Evolutionary conservation across 495 filamentous ascomycete genomes (phyloP), one percentile per base, ranked within the genome.

Genomic region (Hypoxylon lienhwacheense): DNA sequence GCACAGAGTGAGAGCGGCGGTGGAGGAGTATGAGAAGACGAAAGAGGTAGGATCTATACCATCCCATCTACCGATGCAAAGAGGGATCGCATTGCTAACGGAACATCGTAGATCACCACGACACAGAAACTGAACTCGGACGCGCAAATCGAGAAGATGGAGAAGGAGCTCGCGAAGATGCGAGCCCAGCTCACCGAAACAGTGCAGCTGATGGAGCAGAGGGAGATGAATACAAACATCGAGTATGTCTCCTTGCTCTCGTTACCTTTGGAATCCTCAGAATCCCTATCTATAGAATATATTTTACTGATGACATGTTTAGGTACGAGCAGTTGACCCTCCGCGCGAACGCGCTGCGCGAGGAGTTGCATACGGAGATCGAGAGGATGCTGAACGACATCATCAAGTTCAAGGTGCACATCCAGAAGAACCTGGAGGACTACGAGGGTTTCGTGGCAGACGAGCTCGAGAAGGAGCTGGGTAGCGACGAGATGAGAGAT

Each of bases 401-500:
- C 66, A 95, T 97, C 75, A 90, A 90, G 59, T 98, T 98, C 84
- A 98, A 98, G 74, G 85, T 97, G 47, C 93, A 97, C 66, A 79
- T 98, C 35, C 93, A 97, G 69, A 89, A 89, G 70, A 85, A 82
- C 45, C 73, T 98, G 26, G 91, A 96, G 69, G 88, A 91, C 63
- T 96, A 95, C 67, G 92, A 97, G 70, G 85, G 81, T 40, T 95
- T 96, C 65, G 89, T 93, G 2, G 87, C 88, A 14, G 87, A 92
- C 59, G 92, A 97, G 75, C 85, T 95, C 28, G 87, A 92, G 73
- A 83, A 86, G 68, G 90, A 96, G 74, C 71, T 89, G 15, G 84
- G 73, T 26, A 68, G 78, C 20, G 78, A 77, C 36, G 77, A 81
- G 56, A 61, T 55, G 65, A 44, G 47, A 44, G 69, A 74, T 55